Percentiles rank a stretch among this genome's conserved stretches.
These are phyloP conservation scores for Lantana camara DNA, from an alignment of 257 asterid species.

Conservation along the genomic window DNA sequence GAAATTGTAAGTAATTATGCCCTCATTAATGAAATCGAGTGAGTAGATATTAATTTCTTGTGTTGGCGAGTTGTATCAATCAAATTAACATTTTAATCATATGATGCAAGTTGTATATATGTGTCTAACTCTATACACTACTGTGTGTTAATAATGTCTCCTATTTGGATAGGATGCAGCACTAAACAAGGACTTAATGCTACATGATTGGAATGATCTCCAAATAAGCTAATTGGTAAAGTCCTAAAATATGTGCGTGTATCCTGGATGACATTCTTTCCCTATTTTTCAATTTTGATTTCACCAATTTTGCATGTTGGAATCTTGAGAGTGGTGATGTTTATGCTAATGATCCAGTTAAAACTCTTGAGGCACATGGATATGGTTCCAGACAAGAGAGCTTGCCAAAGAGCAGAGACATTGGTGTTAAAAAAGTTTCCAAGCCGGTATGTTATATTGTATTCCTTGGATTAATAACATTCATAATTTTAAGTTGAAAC, in stretches of 20 bases:
- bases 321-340: constrained; percentile 26
- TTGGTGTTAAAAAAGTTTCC: constrained; percentile 38
- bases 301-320: not conserved
- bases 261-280: not conserved
- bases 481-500: no score
- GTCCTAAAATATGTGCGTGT: not conserved
- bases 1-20: constrained; percentile 32
- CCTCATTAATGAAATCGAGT: constrained; percentile 22
- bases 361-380: constrained; percentile 28
- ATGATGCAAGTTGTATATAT: no score
- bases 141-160: constrained; percentile 4
- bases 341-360: constrained; percentile 39
- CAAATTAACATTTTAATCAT: no score
- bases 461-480: constrained; percentile 2
- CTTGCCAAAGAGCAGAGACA: constrained; percentile 36
- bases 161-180: constrained; percentile 12
- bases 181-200: constrained; percentile 27
- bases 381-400: constrained; percentile 36
- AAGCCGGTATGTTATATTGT: constrained; percentile 49
- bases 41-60: constrained; percentile 9
- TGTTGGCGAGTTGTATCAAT: no score
- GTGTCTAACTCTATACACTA: no score
- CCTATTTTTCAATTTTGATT: not conserved
- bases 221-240: constrained; percentile 43
- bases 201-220: constrained; percentile 49